Percentiles rank a stretch among this genome's conserved stretches.
These are phyloP conservation scores for Bryoerythrophyllum caledonicum DNA, from an alignment of 225 moss, liverwort and hornwort species.

Conservation along the genomic window DNA sequence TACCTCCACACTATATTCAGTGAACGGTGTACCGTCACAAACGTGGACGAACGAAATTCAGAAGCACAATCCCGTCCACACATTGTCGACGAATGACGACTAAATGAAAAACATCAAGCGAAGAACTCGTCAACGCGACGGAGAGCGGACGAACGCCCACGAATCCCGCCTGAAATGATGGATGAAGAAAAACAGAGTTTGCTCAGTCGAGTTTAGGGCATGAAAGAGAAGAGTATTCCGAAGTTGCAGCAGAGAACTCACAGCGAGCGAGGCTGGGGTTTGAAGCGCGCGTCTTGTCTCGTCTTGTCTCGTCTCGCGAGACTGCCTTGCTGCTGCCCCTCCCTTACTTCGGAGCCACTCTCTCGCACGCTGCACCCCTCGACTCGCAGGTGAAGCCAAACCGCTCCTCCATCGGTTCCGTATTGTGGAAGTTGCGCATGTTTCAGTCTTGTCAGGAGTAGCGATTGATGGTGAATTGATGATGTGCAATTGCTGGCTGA, in stretches of 20 bases:
- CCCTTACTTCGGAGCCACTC: not conserved
- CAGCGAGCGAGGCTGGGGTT: conserved; percentile 8
- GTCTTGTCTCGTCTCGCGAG: not conserved
- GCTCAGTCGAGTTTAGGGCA: not conserved
- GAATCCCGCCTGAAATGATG: not conserved
- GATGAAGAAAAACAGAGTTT: not conserved
- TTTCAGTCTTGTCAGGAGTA: not conserved
- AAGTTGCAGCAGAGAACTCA: not conserved
- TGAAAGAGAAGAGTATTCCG: not conserved
- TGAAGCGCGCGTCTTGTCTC: not conserved
- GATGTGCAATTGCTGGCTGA: not conserved
- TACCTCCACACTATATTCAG: too few species aligned
- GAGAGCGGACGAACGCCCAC: not conserved
- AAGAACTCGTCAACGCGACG: not conserved
- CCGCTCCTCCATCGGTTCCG: not conserved
- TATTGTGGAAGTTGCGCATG: not conserved
- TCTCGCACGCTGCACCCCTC: not conserved
- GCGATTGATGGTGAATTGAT: not conserved
- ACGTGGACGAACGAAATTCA: not conserved
- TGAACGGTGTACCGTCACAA: too few species aligned
- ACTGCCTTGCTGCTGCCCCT: not conserved
- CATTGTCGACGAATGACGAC: not conserved
- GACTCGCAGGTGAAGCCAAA: not conserved
- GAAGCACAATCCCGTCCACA: too few species aligned
- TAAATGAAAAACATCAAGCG: not conserved